Percentiles rank a stretch among this genome's conserved stretches.
Evolutionary conservation across 768 basidiomycete genomes (phyloP).

Genomic region (Tricholoma sp.): DNA sequence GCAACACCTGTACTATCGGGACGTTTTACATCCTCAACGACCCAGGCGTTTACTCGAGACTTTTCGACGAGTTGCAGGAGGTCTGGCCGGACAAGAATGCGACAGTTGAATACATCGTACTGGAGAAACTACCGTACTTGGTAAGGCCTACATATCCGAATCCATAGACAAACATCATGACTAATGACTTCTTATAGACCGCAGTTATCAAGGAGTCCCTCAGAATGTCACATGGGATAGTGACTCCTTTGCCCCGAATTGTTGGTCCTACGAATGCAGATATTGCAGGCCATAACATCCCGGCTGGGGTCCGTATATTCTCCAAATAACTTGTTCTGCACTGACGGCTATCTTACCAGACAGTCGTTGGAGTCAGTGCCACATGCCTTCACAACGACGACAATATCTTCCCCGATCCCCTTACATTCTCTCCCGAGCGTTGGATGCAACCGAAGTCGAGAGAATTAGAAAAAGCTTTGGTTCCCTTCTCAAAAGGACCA

Average conservation of each 20-base stretch:
- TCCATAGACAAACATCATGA: not conserved
- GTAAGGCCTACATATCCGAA: conserved; percentile 21
- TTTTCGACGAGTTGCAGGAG: conserved; percentile 28
- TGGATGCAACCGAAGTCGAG: conserved; percentile 32
- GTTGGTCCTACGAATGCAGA: conserved; percentile 29
- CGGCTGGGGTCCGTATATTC: conserved; percentile 29
- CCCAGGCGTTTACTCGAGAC: conserved; percentile 18
- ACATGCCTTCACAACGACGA: conserved; percentile 34
- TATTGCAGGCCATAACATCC: conserved; percentile 32
- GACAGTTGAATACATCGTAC: conserved; percentile 18
- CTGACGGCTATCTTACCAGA: conserved; percentile 21
- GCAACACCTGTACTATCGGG: conserved; percentile 33
- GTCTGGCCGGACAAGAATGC: conserved; percentile 31
- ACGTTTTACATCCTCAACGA: conserved; percentile 32
- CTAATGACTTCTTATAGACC: conserved; percentile 24
- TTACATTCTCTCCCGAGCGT: conserved; percentile 35
- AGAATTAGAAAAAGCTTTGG: conserved; percentile 31
- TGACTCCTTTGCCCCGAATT: conserved; percentile 37
- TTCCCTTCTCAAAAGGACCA: conserved; percentile 40
- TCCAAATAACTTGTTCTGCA: not conserved
- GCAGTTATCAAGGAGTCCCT: conserved; percentile 46
- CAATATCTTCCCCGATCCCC: conserved; percentile 32
- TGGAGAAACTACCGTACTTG: conserved; percentile 41
- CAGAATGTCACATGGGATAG: conserved; percentile 37
- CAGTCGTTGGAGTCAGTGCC: conserved; percentile 35